Percentiles rank a stretch among this genome's conserved stretches.
Conservation (phyloP, 2,329 filamentous ascomycete genomes). For the Phaeomoniella chlamydospora region DNA sequence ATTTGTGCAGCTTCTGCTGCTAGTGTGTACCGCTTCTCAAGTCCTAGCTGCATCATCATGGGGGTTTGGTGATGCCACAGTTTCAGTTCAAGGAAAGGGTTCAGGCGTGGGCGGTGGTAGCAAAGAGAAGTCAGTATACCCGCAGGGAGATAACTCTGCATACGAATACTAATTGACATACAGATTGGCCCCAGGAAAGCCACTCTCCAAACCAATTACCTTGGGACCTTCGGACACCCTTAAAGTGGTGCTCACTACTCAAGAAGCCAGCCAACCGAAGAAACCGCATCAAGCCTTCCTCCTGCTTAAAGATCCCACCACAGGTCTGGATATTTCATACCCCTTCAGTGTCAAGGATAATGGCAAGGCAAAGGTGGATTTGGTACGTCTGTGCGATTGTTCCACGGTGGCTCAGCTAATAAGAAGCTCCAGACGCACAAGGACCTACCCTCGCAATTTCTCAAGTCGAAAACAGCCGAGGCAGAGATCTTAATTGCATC, state of each 20-base stretch:
- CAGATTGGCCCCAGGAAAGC: slow-evolving; percentile 46
- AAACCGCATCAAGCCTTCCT: slow-evolving; percentile 91
- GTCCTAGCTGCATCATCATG: slow-evolving; percentile 36
- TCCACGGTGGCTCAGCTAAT: slow-evolving; percentile 2
- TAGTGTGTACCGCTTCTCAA: slow-evolving; percentile 20
- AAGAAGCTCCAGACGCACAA: slow-evolving; percentile 53
- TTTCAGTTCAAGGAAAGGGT: slow-evolving; percentile 45
- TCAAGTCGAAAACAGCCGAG: slow-evolving; percentile 49
- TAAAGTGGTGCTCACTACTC: slow-evolving; percentile 68
- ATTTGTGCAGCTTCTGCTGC: slow-evolving; percentile 19
- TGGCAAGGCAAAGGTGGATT: slow-evolving; percentile 70
- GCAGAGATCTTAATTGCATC: slow-evolving; percentile 78
- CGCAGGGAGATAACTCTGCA: background rate
- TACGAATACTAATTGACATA: background rate
- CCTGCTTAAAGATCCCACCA: slow-evolving; percentile 57
- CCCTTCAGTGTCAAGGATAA: slow-evolving; percentile 71
- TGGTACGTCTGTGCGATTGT: slow-evolving; percentile 46
- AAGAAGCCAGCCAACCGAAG: slow-evolving; percentile 64
- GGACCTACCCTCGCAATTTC: slow-evolving; percentile 74
- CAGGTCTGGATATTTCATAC: slow-evolving; percentile 76
- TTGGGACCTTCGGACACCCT: slow-evolving; percentile 58
- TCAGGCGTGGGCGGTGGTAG: slow-evolving; percentile 34
- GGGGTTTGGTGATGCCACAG: slow-evolving; percentile 50
- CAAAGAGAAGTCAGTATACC: slow-evolving; percentile 39
- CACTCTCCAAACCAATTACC: slow-evolving; percentile 48